Evolutionary conservation across 2,329 filamentous ascomycete species (phyloP), one percentile per base, ranked within the genome.

Genomic region (Aurifilum marmelostoma): DNA sequence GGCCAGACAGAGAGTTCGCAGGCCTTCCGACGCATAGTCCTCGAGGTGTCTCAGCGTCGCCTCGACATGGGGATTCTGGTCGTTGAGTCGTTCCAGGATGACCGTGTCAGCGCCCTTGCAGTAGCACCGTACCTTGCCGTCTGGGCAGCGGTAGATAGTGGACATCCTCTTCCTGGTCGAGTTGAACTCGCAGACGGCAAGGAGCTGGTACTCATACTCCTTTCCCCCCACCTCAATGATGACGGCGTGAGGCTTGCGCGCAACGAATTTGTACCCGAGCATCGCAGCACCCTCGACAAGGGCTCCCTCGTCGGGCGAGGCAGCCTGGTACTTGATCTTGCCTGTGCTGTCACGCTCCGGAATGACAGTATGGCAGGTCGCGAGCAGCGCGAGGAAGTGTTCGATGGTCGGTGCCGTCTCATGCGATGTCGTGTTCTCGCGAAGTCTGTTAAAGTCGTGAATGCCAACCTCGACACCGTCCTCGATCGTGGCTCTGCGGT

Each of bases 141-240:
- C 95, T 0, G 96, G 96, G 76, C 95, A 97, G 66, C 97, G 90
- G 83, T 97, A 97, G 73, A 99, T 97, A 29, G 95, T 92, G 9
- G 96, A 98, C 96, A 99, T 99, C 73, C 96, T 87, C 83, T 99
- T 99, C 75, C 96, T 87, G 11, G 94, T 96, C 1, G 96, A 98
- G 81, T 99, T 99, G 85, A 99, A 99, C 79, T 99, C 96, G 79
- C 95, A 97, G n/a, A 99, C 94, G 2, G 95, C 95, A 69, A 99
- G 83, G 52, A 99, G 85, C 78, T 97, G 93, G 77, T 96, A 99
- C 78, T 97, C 92, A 58, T 87, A 84, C 73, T 93, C 87, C 74
- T 87, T 82, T 0, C 92, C 94, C 52, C 87, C 87, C 1, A 91
- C 90, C 67, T 91, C 87, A 74, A 98, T 94, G 54, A 94, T 91